These are phyloP conservation scores for Termitomyces bulborhizus DNA, from an alignment of 768 basidiomycete species.

Conservation along the genomic window DNA sequence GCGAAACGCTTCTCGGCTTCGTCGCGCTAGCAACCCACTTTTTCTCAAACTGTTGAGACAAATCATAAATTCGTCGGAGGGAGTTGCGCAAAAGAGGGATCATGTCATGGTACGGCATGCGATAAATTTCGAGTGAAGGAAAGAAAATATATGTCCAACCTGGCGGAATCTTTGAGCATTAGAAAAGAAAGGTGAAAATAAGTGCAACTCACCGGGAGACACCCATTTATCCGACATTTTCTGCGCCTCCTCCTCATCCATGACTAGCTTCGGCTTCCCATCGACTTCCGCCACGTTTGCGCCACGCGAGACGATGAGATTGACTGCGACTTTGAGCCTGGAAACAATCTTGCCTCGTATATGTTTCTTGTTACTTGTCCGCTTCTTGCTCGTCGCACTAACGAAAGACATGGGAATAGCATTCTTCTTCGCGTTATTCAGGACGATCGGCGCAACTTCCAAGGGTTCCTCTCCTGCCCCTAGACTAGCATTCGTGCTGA, in stretches of 20 bases:
- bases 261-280: constrained; percentile 13
- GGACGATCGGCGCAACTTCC: constrained; percentile 11
- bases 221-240: constrained; percentile 22
- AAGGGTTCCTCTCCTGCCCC: neutral
- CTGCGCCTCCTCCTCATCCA: constrained; percentile 18
- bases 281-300: constrained; percentile 22
- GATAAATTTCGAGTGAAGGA: constrained; percentile 31
- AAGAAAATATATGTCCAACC: constrained; percentile 47
- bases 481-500: constrained; percentile 1
- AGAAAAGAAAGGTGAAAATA: neutral
- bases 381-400: constrained; percentile 27
- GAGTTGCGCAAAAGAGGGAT: constrained; percentile 28
- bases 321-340: constrained; percentile 33
- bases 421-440: constrained; percentile 17
- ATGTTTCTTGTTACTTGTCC: constrained; percentile 22
- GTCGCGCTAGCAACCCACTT: constrained; percentile 2
- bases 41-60: constrained; percentile 17
- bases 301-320: constrained; percentile 33
- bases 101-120: constrained; percentile 37
- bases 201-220: constrained; percentile 23
- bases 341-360: constrained; percentile 25
- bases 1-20: neutral
- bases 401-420: constrained; percentile 32
- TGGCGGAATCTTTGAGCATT: constrained; percentile 10
- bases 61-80: constrained; percentile 16